phyloP scores from a whole-genome alignment of 2,329 filamentous ascomycete genomes.

The Exophiala viscosa region DNA sequence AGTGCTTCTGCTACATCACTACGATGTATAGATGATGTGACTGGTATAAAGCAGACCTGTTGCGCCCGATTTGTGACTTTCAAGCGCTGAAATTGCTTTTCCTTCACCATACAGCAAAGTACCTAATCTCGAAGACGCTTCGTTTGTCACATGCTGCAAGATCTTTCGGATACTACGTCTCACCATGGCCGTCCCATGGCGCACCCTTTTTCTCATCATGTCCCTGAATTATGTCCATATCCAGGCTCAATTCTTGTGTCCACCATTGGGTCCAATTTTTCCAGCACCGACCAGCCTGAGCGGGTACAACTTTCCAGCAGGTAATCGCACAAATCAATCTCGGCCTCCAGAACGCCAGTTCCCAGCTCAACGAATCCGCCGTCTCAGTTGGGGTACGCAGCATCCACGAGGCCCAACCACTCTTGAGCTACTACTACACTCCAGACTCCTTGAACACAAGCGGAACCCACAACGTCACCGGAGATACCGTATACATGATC shows the following conservation, averaged over 20 bases:
- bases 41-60: slow-evolving; percentile 2
- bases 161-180: not conserved
- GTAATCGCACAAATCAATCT: not conserved
- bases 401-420: not conserved
- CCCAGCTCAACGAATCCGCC: not conserved
- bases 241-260: not conserved
- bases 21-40: not conserved
- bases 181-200: not conserved
- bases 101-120: not conserved
- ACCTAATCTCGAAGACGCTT: no score
- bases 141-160: no score
- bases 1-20: not conserved
- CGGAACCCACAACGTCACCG: slow-evolving; percentile 39
- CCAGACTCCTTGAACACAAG: slow-evolving; percentile 8
- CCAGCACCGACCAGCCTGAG: slow-evolving; percentile 1
- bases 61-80: not conserved
- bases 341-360: not conserved
- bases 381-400: slow-evolving; percentile 1
- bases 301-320: not conserved
- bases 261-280: slow-evolving; percentile 1
- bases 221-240: not conserved
- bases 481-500: slow-evolving; percentile 42
- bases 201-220: not conserved
- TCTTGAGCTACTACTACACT: not conserved
- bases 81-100: not conserved